phyloP scores from a whole-genome alignment of 169 alveolate genomes.

The Plasmodium ovale region DNA sequence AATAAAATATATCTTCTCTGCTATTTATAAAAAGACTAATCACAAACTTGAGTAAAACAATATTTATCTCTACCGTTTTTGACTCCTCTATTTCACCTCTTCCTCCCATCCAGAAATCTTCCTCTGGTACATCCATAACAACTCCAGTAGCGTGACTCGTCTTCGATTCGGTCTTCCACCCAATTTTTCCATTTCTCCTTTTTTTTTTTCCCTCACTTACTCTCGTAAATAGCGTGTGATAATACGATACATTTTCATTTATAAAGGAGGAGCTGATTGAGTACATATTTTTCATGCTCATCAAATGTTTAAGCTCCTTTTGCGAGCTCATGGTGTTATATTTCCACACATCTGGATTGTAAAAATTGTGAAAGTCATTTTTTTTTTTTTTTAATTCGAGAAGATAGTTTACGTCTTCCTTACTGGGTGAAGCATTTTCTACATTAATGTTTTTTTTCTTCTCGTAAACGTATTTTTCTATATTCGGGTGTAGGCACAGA shows the following conservation, averaged over 20 bases:
- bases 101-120: conserved; percentile 14
- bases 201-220: conserved; percentile 55
- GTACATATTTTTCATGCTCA: conserved; percentile 36
- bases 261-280: conserved; percentile 29
- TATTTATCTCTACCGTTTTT: conserved; percentile 2
- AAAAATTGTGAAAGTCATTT: conserved; percentile 30
- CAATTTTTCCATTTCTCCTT: conserved; percentile 20
- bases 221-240: conserved; percentile 29
- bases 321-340: conserved; percentile 70
- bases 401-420: conserved; percentile 21
- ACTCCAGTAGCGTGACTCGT: no score
- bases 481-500: conserved; percentile 65
- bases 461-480: conserved; percentile 70
- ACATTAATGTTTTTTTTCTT: conserved; percentile 23
- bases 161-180: no score
- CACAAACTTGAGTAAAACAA: conserved; percentile 24
- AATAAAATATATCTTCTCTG: conserved; percentile 48
- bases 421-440: neutral
- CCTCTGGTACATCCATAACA: no score
- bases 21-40: conserved; percentile 33
- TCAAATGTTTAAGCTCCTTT: conserved; percentile 47
- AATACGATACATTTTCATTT: conserved; percentile 56
- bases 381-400: conserved; percentile 28
- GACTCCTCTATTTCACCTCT: neutral
- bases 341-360: conserved; percentile 58